Percentiles rank a stretch among this genome's conserved stretches.
Conservation (phyloP, 352 stramenopile genomes). For the Salisapilia sapeloensis region DNA sequence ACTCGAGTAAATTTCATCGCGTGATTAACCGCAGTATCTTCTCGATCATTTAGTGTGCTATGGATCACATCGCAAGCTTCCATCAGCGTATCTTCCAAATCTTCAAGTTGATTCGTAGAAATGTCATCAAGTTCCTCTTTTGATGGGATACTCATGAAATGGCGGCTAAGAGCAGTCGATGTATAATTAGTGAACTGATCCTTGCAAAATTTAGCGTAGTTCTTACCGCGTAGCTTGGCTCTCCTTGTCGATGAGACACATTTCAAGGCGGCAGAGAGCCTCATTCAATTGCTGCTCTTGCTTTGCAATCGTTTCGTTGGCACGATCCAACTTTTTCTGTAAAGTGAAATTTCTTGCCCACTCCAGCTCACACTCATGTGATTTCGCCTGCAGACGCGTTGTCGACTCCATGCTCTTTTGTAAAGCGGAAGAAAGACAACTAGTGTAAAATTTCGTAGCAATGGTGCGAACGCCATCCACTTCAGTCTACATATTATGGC, state of each 20-base stretch:
- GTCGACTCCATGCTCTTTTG: constrained; percentile 14
- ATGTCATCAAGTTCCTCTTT: constrained; percentile 8
- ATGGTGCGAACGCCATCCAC: too few species aligned
- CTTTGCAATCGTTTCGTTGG: constrained; percentile 5
- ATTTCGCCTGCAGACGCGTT: constrained; percentile 19
- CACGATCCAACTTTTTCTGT: constrained; percentile 7
- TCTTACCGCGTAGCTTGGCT: constrained; percentile 5
- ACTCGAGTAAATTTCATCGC: constrained; percentile 2
- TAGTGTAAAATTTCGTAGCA: constrained; percentile 1
- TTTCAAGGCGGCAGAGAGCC: constrained; percentile 3
- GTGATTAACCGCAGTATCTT: constrained; percentile 5
- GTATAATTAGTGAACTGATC: too few species aligned
- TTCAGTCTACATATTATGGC: too few species aligned
- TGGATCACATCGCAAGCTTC: constrained; percentile 11
- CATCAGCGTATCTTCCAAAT: constrained; percentile 13
- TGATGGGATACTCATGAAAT: constrained; percentile 4
- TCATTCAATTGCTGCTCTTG: constrained; percentile 7
- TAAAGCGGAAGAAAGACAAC: constrained; percentile 12
- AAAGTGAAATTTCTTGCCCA: constrained; percentile 9
- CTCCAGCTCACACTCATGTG: constrained; percentile 19
- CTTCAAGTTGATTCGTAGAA: constrained; percentile 21
- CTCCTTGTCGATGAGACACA: constrained; percentile 9
- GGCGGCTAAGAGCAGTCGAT: constrained; percentile 3
- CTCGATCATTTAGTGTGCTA: constrained; percentile 13
- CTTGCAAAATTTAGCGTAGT: constrained; percentile 7